Base-by-base conservation (phyloP, 495 filamentous ascomycete species). In the Bryoglossum gracile region DNA sequence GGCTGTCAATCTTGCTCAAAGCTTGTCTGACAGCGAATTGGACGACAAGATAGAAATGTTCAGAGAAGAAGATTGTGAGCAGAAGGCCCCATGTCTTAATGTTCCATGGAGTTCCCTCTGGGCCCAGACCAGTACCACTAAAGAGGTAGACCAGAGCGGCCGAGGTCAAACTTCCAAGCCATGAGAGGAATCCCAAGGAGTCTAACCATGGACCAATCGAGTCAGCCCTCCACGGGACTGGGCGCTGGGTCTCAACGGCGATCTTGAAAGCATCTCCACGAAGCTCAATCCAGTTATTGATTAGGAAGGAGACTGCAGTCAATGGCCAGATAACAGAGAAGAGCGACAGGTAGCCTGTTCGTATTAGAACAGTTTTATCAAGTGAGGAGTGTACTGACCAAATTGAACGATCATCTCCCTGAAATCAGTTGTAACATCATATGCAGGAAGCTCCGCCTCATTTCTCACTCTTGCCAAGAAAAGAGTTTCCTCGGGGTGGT, bases 211-310 rank as follows among this genome's bases (percentile, higher is more conserved):
- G 90, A 0, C 92, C 92, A 55, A 98, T 98, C 2, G 85, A 89
- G 63, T 97, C 94, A 2, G 87, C 83, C 11, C 92, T 81, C 65
- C 81, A 81, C 0, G 92, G 92, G 10, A 83, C 86, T 0, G 92
- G 94, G 8, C 92, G 77, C 55, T 87, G 84, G 74, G 87, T 91
- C 63, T 89, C 86, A 45, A 87, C 69, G 55, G 89, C 89, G 53
- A 98, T 98, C 60, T 98, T 98, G 65, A 90, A 77, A 13, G 94
- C 91, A 53, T 98, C 92, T 18, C 85, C 85, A 21, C 92, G 85
- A 11, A 96, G 77, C 56, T 98, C 94, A 42, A 98, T 62, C 92
- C 92, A 98, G 69, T 98, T 92, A 65, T 96, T 96, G 65, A 94
- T 70, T 8, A 96, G 67, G 74, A 97, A 98, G 0, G 87, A 92